phyloP scores from a whole-genome alignment of 352 stramenopile species.

The Pseudoperonospora humuli region DNA sequence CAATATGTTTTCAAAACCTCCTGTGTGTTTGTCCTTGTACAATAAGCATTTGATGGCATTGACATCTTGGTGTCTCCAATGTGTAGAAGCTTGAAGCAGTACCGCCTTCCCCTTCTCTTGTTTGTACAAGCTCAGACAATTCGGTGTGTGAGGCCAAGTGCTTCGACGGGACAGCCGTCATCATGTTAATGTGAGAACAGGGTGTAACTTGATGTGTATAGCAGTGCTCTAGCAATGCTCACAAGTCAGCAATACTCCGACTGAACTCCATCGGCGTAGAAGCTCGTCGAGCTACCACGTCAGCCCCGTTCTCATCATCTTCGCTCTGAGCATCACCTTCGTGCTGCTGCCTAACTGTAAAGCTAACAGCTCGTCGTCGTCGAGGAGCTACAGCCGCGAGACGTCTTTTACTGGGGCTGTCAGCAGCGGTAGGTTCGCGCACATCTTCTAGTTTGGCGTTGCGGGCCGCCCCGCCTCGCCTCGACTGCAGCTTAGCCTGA shows the following conservation, averaged over 20 bases:
- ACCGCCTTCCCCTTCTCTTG: conserved; percentile 24
- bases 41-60: conserved; percentile 1
- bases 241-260: conserved; percentile 6
- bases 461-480: conserved; percentile 19
- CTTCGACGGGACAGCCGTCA: conserved; percentile 6
- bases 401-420: conserved; percentile 11
- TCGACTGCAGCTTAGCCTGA: conserved; percentile 39
- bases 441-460: conserved; percentile 45
- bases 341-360: conserved; percentile 15
- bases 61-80: conserved; percentile 17
- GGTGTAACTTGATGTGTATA: no score
- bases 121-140: conserved; percentile 20
- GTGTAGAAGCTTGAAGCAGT: conserved; percentile 14
- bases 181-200: not conserved
- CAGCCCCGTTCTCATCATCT: conserved; percentile 10
- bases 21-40: conserved; percentile 7
- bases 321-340: conserved; percentile 2
- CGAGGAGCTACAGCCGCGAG: conserved; percentile 13
- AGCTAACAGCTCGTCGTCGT: conserved; percentile 21
- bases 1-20: conserved; percentile 6
- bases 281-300: conserved; percentile 9
- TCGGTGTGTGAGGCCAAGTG: conserved; percentile 16
- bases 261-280: conserved; percentile 12
- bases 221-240: conserved; percentile 8
- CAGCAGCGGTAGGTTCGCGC: conserved; percentile 24